These are phyloP conservation scores for Chlorella vulgaris DNA, from an alignment of 139 green algal species.

Conservation along the genomic window DNA sequence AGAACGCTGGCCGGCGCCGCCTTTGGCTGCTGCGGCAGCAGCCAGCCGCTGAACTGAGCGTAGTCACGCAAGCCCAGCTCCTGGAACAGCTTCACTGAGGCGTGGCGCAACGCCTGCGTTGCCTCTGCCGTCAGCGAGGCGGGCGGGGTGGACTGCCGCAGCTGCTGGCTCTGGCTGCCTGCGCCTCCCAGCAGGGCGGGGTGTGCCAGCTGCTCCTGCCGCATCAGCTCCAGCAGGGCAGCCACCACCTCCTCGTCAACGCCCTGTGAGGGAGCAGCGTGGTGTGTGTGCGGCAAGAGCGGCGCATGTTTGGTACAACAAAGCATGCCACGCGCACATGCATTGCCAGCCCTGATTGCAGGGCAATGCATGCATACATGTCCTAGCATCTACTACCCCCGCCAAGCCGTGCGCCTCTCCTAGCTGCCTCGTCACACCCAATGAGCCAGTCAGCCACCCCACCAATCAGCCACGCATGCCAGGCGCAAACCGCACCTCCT, in stretches of 20 bases:
- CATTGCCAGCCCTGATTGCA: too few species aligned
- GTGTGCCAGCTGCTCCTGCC: neutral
- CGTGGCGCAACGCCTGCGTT: neutral
- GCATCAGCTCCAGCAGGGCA: slow-evolving; percentile 1
- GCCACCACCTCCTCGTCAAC: slow-evolving; percentile 21
- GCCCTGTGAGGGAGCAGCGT: slow-evolving; percentile 1
- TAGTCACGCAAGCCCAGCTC: slow-evolving; percentile 38
- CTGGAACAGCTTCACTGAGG: slow-evolving; percentile 24
- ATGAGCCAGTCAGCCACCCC: neutral
- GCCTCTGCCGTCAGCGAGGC: slow-evolving; percentile 14
- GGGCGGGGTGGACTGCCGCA: slow-evolving; percentile 28
- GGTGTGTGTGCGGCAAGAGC: too few species aligned
- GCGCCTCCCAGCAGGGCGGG: slow-evolving; percentile 27
- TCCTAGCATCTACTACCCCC: too few species aligned
- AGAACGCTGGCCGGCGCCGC: neutral
- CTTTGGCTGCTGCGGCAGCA: slow-evolving; percentile 13
- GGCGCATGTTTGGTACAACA: too few species aligned
- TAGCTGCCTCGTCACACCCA: too few species aligned
- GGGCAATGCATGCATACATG: too few species aligned
- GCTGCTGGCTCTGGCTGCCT: slow-evolving; percentile 22
- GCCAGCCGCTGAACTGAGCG: slow-evolving; percentile 42
- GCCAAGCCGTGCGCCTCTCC: too few species aligned
- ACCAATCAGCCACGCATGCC: neutral
- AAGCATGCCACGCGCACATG: too few species aligned
- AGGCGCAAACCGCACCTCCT: slow-evolving; percentile 15